These are phyloP conservation scores for Acanthamoeba rhysodes DNA, from an alignment of 208 protist genomes.

Conservation along the genomic window DNA sequence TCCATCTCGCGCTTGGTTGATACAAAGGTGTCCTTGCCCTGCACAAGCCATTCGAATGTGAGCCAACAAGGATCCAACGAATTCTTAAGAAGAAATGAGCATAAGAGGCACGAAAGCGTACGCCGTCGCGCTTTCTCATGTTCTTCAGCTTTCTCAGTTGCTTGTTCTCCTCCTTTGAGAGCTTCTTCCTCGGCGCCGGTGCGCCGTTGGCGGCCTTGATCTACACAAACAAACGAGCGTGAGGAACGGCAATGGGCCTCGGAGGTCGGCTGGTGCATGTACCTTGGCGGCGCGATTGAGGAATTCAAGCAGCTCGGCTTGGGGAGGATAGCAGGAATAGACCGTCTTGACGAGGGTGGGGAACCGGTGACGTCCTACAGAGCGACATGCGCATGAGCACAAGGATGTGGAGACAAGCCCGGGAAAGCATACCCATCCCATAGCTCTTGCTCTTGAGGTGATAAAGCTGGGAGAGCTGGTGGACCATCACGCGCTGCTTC, in stretches of 20 bases:
- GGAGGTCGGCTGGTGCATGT: not conserved
- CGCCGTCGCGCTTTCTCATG: not conserved
- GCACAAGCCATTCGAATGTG: not conserved
- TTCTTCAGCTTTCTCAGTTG: not conserved
- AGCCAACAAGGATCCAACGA: not conserved
- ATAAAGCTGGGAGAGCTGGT: not conserved
- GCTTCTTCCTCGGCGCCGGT: not conserved
- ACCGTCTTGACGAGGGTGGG: slow-evolving; percentile 4
- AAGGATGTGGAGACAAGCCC: not conserved
- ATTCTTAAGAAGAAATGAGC: too few relatives aligned
- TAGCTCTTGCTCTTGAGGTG: slow-evolving; percentile 56
- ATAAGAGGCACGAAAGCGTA: not conserved
- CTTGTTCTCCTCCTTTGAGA: not conserved
- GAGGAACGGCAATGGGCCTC: not conserved
- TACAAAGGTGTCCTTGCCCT: slow-evolving; percentile 1
- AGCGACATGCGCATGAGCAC: too few relatives aligned
- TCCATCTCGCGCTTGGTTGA: slow-evolving; percentile 61
- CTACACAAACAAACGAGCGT: not conserved
- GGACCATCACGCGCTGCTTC: slow-evolving; percentile 38
- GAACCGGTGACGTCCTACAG: not conserved
- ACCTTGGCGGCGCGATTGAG: slow-evolving; percentile 8
- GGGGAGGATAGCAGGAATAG: not conserved
- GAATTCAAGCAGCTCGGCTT: not conserved
- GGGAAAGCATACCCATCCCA: not conserved
- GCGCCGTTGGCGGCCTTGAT: not conserved